Evolutionary conservation across 2,329 filamentous ascomycete genomes (phyloP), one percentile per base, ranked within the genome.

Genomic region (Microdochium trichocladiopsis): DNA sequence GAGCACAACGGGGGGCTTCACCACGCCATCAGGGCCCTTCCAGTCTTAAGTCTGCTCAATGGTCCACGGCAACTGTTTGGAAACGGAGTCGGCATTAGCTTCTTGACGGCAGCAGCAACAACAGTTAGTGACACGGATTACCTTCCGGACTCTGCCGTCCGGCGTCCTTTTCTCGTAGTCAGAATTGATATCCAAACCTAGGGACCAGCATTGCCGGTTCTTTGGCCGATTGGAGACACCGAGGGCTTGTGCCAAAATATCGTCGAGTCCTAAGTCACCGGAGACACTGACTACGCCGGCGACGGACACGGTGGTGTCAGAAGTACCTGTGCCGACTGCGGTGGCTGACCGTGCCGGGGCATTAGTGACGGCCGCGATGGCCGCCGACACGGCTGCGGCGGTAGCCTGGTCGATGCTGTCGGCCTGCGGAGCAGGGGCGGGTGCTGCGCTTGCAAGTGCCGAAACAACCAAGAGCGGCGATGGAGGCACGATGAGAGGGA

Each of bases 1-100:
- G 25, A 88, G 72, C 54, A 91, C 75, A 3, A 73, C 75, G 4
- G 69, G 59, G 16, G 49, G 50, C 50, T 62, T 61, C 2, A 55
- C 50, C 5, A 56, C 52, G 5, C 62, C 62, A 45, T 64, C 62
- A 4, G 60, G 59, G 1, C 58, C 60, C 4, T 49, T 47, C 57
- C 58, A 51, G 12, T 25, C 12, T 5, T 22, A 25, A 21, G 24
- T 50, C n/a, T 41, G 6, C 18, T 50, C 25, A 24, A 52, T 18
- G 10, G 11, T 18, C 16, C 12, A 24, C 4, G 5, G 4, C 10
- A 22, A 47, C 43, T 47, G 22, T 12, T 8, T 8, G 14, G 28
- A 31, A 31, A 31, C n/a, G n/a, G n/a, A n/a, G n/a, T n/a, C n/a
- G n/a, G n/a, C n/a, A n/a, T n/a, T n/a, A n/a, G n/a, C n/a, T n/a